Conservation (phyloP, 2,329 filamentous ascomycete genomes). For the Botrytis pseudocinerea region DNA sequence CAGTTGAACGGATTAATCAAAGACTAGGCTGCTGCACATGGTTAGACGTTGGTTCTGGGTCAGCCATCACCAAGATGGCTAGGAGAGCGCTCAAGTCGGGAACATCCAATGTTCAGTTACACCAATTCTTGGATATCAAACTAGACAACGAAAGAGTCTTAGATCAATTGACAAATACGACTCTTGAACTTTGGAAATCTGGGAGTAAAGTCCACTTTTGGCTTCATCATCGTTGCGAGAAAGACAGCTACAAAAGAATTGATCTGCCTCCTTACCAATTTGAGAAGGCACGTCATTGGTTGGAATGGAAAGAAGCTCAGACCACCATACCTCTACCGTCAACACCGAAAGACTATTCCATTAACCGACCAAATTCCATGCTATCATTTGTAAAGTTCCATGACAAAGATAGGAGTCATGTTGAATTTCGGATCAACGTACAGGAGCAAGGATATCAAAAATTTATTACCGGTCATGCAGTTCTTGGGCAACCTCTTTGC, state of each 20-base stretch:
- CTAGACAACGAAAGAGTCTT: background rate
- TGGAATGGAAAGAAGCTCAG: background rate
- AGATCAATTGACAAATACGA: background rate
- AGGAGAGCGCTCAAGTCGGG: background rate
- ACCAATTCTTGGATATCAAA: background rate
- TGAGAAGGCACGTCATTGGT: background rate
- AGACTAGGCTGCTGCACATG: background rate
- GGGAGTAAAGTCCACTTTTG: background rate
- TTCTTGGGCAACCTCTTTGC: background rate
- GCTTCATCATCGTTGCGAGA: slow-evolving; percentile 10
- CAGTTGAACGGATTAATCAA: background rate
- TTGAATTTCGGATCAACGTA: background rate
- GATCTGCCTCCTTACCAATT: slow-evolving; percentile 17
- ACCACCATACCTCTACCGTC: background rate
- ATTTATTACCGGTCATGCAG: background rate
- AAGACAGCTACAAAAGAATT: slow-evolving; percentile 27
- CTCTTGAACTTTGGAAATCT: background rate
- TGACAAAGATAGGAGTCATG: background rate
- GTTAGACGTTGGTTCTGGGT: background rate
- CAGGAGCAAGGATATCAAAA: background rate
- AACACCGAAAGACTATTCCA: background rate
- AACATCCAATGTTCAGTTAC: background rate
- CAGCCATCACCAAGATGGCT: background rate
- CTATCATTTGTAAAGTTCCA: background rate
- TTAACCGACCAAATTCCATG: background rate